Evolutionary conservation across 108 stramenopile species (phyloP), one percentile per base, ranked within the genome.

Genomic region (Cyclotella cryptica): DNA sequence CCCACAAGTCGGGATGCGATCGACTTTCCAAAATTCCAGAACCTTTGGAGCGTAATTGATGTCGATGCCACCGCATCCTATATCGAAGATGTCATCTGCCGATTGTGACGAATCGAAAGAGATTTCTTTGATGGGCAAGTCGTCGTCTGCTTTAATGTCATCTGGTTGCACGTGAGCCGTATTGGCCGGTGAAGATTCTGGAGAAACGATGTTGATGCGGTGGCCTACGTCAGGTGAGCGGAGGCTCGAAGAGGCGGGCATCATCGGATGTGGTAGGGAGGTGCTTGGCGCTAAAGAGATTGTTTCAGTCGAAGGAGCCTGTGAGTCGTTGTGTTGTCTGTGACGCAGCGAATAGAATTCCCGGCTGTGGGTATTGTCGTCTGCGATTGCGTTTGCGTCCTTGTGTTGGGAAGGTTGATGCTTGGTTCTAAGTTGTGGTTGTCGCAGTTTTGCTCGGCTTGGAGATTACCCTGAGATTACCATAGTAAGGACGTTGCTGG

Each of bases 1-100:
- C 4, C 55, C 55, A 21, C 55, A 55, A 24, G 22, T 55, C 1
- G 55, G 55, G 3, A 24, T 55, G 22, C 11, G 11, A 24, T 55
- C n/a, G 57, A 58, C 57, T 28, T 58, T 24, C 57, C 57, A 58
- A 40, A 40, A 62, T 62, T 62, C 61, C 61, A 62, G 14, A 13
- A 26, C n/a, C 11, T 18, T 14, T 42, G 61, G 61, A 0, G 39
- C 21, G 22, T 55, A 55, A 24, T 17, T 49, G 4, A 5, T 2
- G 35, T 35, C 35, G 47, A 3, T 49, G 9, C n/a, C n/a, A n/a
- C n/a, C n/a, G n/a, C 47, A 22, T 7, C 24, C 61, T 1, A 40
- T 5, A 40, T 11, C 5, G 15, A 3, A 13, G 19, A 41, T 39
- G 40, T 19, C 49, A 6, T 51, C 18, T 19, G 3, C 5, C 49